Evolutionary conservation across 108 stramenopile genomes (phyloP).

Genomic region (Nitzschia putrida): DNA sequence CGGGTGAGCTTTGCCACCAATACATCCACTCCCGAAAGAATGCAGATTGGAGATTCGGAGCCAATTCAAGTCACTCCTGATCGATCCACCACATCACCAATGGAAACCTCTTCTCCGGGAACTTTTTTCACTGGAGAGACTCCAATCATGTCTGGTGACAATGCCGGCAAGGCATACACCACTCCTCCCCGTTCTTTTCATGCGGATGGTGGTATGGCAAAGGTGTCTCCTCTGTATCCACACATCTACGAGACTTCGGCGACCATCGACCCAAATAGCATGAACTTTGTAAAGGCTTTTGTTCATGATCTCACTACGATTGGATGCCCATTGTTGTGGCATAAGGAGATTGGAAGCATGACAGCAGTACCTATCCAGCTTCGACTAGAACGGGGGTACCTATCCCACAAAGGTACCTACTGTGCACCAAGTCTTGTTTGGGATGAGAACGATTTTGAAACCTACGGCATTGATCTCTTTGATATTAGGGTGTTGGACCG

Average conservation of each 20-base stretch:
- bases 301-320: slow-evolving; percentile 19
- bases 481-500: slow-evolving; percentile 51
- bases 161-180: neutral
- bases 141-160: neutral
- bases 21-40: neutral
- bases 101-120: neutral
- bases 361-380: slow-evolving; percentile 13
- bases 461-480: slow-evolving; percentile 44
- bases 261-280: slow-evolving; percentile 5
- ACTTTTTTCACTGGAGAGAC: slow-evolving; percentile 1
- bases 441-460: slow-evolving; percentile 28
- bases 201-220: neutral
- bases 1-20: neutral
- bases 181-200: neutral
- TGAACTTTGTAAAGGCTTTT: slow-evolving; percentile 27
- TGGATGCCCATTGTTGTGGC: slow-evolving; percentile 41
- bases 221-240: neutral
- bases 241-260: neutral
- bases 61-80: neutral
- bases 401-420: slow-evolving; percentile 19
- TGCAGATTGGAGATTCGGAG: neutral
- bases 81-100: neutral
- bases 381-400: slow-evolving; percentile 23
- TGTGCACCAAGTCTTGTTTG: slow-evolving; percentile 45
- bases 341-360: slow-evolving; percentile 16